Conservation (phyloP, 2,329 filamentous ascomycete genomes). For the Cylindrodendrum hubeiense region DNA sequence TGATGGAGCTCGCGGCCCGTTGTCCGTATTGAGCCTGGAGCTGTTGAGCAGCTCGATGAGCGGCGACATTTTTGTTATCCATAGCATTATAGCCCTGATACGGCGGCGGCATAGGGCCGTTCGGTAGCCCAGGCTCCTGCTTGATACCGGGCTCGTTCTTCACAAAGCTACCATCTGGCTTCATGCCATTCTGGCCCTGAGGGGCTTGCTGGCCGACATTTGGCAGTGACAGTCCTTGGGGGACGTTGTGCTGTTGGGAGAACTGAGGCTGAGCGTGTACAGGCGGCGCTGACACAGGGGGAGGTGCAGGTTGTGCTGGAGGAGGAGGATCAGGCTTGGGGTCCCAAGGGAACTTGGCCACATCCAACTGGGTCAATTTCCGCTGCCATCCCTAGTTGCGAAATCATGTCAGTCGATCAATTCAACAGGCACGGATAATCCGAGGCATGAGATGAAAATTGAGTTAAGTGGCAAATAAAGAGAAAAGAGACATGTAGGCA, state of each 20-base stretch:
- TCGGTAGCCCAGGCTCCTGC: constrained; percentile 56
- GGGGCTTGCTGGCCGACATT: constrained; percentile 44
- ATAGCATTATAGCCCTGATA: constrained; percentile 50
- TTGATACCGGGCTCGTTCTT: constrained; percentile 63
- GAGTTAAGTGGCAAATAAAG: background rate
- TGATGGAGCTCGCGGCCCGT: constrained; percentile 75
- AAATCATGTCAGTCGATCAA: constrained; percentile 37
- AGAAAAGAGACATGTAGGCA: background rate
- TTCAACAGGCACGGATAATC: constrained; percentile 5
- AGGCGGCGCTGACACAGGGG: constrained; percentile 38
- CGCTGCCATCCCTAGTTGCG: constrained; percentile 86
- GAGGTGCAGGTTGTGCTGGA: constrained; percentile 50
- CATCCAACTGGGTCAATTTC: constrained; percentile 85
- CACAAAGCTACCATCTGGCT: constrained; percentile 58
- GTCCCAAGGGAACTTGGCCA: constrained; percentile 96
- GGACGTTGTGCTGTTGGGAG: constrained; percentile 42
- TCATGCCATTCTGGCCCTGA: constrained; percentile 52
- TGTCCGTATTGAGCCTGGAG: constrained; percentile 71
- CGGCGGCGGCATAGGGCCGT: constrained; percentile 45
- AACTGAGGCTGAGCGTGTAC: constrained; percentile 49
- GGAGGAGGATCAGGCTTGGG: constrained; percentile 77
- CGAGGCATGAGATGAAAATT: constrained; percentile 7
- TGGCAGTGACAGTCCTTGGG: constrained; percentile 46
- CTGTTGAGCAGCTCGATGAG: constrained; percentile 67
- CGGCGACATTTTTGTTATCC: constrained; percentile 58